Evolutionary conservation across 2,329 filamentous ascomycete species (phyloP).

Genomic region (Aureobasidium sp.): DNA sequence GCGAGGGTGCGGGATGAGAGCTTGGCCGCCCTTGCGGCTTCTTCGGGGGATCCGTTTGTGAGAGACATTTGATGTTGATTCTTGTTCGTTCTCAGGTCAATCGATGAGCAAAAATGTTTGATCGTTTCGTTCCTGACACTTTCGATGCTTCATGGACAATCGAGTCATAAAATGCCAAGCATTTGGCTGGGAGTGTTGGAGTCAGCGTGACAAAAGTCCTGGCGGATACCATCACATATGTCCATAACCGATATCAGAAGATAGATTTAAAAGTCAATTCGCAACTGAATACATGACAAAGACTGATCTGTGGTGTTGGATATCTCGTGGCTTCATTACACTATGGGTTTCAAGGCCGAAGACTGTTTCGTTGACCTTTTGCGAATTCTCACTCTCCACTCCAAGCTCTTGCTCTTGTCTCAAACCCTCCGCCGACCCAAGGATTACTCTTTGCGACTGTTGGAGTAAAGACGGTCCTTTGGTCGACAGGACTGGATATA

Average conservation of each 20-base stretch:
- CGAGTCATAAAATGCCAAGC: conserved; percentile 15
- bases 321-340: neutral
- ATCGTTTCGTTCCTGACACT: neutral
- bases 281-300: neutral
- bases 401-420: conserved; percentile 11
- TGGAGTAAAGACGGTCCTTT: neutral
- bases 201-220: neutral
- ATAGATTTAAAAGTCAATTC: neutral
- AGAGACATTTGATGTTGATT: conserved; percentile 63
- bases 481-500: conserved; percentile 11
- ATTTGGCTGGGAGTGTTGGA: neutral
- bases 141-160: too few species aligned
- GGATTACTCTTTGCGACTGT: neutral
- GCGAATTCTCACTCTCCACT: conserved; percentile 11
- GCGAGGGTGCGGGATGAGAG: conserved; percentile 75
- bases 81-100: neutral
- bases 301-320: neutral
- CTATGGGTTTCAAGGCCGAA: neutral
- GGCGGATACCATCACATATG: neutral
- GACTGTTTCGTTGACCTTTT: neutral
- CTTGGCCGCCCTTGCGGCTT: conserved; percentile 72
- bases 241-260: too few species aligned
- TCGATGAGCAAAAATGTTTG: neutral
- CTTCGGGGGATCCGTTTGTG: conserved; percentile 71
- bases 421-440: conserved; percentile 4